Percentiles rank a stretch among this genome's conserved stretches.
Evolutionary conservation across 1,284 basidiomycete genomes (phyloP).

Genomic region (Austroboletus niveus): DNA sequence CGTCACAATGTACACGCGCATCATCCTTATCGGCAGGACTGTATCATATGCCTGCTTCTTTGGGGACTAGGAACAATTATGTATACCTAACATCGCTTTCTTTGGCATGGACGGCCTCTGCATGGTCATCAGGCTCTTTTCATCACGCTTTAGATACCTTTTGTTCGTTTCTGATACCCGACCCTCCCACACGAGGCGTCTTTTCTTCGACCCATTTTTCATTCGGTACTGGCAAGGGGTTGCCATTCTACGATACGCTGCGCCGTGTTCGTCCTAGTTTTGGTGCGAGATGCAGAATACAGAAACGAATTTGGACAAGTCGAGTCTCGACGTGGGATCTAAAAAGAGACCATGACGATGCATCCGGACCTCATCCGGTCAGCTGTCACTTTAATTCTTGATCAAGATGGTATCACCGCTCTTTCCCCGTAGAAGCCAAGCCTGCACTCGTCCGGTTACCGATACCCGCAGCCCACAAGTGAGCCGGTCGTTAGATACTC

Average conservation of each 20-base stretch:
- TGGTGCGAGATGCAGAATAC: too few relatives aligned
- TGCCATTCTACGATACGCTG: not conserved
- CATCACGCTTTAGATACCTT: conserved; percentile 13
- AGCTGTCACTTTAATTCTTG: too few relatives aligned
- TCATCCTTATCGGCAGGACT: conserved; percentile 21
- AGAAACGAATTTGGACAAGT: too few relatives aligned
- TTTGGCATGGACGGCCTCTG: conserved; percentile 7
- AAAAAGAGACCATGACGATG: too few relatives aligned
- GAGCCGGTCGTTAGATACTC: too few relatives aligned
- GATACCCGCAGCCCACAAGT: too few relatives aligned
- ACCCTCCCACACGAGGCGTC: not conserved
- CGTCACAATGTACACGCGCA: conserved; percentile 25
- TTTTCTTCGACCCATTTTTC: not conserved
- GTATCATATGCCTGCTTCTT: conserved; percentile 2
- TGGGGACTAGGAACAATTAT: conserved; percentile 15
- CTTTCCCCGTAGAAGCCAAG: too few relatives aligned
- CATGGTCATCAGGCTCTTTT: not conserved
- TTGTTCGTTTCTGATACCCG: conserved; percentile 16
- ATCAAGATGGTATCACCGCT: too few relatives aligned
- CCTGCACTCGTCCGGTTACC: too few relatives aligned
- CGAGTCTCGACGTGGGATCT: too few relatives aligned
- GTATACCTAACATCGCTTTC: conserved; percentile 22
- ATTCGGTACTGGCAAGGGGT: not conserved
- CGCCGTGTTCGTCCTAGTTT: too few relatives aligned
- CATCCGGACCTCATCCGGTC: too few relatives aligned